Percentiles rank a stretch among this genome's conserved stretches.
Conservation (phyloP, 106 monocot species). For the Dendrobium huoshanense region DNA sequence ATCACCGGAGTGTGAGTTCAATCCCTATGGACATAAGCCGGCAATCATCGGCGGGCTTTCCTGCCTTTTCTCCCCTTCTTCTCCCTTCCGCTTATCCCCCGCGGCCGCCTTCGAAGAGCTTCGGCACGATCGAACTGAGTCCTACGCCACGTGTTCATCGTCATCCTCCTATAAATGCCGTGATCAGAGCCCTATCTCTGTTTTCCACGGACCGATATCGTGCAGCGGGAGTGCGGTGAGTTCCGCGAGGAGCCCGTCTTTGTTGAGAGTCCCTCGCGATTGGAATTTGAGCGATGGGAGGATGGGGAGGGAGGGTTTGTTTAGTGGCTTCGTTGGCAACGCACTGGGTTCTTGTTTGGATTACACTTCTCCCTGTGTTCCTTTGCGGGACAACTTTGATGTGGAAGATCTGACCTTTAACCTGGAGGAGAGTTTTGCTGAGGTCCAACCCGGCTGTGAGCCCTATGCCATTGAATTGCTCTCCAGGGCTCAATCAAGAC, state of each 20-base stretch:
- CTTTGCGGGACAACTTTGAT: background rate
- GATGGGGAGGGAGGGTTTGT: constrained; percentile 34
- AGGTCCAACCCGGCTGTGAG: constrained; percentile 11
- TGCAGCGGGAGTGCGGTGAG: constrained; percentile 16
- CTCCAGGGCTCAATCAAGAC: constrained; percentile 45
- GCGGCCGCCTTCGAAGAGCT: constrained; percentile 25
- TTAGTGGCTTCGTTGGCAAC: constrained; percentile 29
- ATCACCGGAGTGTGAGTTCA: constrained; percentile 35
- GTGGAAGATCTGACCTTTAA: constrained; percentile 29
- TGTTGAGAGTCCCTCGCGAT: constrained; percentile 19
- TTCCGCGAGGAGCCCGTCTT: constrained; percentile 20
- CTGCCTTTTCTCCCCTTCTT: constrained; percentile 41
- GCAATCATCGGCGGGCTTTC: constrained; percentile 36
- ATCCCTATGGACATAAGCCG: constrained; percentile 12
- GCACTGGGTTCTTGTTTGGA: constrained; percentile 64
- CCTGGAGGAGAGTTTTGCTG: constrained; percentile 19
- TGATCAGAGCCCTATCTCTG: constrained; percentile 50
- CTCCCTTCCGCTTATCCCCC: constrained; percentile 13
- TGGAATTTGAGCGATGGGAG: constrained; percentile 19
- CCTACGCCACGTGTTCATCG: constrained; percentile 11
- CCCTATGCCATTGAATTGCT: constrained; percentile 39
- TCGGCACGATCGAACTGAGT: constrained; percentile 32
- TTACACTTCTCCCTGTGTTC: constrained; percentile 33
- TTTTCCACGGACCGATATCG: constrained; percentile 38
- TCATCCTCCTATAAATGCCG: constrained; percentile 23